Conservation (phyloP, 768 basidiomycete species). For the Russula foetens region DNA sequence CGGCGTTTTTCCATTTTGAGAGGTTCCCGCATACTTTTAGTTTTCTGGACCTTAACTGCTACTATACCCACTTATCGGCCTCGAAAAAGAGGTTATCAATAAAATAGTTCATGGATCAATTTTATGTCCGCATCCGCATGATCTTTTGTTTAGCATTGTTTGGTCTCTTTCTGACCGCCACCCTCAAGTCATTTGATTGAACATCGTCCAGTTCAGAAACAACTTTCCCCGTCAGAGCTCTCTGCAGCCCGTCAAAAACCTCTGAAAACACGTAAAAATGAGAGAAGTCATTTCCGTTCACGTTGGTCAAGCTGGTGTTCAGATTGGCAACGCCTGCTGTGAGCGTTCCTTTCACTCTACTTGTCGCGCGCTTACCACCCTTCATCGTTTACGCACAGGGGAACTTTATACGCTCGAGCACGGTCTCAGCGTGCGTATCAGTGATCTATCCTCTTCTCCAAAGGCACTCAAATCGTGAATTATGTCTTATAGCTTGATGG, state of each 20-base stretch:
- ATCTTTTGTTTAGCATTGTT: background rate
- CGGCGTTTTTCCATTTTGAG: background rate
- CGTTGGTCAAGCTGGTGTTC: conserved; percentile 95
- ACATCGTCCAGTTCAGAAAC: background rate
- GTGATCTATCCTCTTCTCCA: background rate
- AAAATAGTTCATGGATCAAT: background rate
- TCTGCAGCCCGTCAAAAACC: background rate
- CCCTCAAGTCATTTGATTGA: background rate
- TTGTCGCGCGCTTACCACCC: conserved; percentile 22
- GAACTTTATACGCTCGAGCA: conserved; percentile 98
- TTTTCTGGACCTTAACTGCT: conserved; percentile 1
- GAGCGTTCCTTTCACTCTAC: conserved; percentile 29
- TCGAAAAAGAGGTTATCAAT: background rate
- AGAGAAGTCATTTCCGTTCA: conserved; percentile 95
- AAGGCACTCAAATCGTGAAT: background rate
- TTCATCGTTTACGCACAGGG: conserved; percentile 45
- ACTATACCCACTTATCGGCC: conserved; percentile 7
- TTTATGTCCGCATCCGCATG: background rate
- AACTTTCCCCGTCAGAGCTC: background rate
- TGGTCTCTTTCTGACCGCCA: background rate
- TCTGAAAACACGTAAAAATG: conserved; percentile 34
- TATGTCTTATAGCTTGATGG: conserved; percentile 71
- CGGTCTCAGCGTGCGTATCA: conserved; percentile 73
- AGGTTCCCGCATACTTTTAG: background rate
- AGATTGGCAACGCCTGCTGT: conserved; percentile 96